Evolutionary conservation across 2,329 filamentous ascomycete genomes (phyloP), one percentile per base, ranked within the genome.

Genomic region (Epichloe typhina): DNA sequence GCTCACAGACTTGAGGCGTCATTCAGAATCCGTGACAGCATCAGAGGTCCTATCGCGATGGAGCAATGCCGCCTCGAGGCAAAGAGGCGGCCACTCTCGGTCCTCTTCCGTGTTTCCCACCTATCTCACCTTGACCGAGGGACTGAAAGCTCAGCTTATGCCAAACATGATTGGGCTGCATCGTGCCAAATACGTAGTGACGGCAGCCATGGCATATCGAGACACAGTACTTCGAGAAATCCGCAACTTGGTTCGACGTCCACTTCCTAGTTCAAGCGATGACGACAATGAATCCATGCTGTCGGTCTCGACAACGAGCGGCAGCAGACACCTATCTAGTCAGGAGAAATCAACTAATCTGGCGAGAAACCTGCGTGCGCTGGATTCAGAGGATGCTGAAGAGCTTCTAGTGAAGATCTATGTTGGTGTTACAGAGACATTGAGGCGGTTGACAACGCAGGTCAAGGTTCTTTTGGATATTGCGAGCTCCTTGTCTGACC

Each of bases 401-500:
- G 79, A 83, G 6, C 78, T 97, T 58, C 76, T 97, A 13, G 73
- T 82, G 33, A 86, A 81, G 52, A 85, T 95, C 15, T 98, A 97
- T 61, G 84, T 89, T 17, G 82, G 86, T 36, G 84, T 96, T 8
- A 85, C 91, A 4, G 93, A 98, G 69, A 87, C 87, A 3, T 66
- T 98, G 46, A 77, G 93, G 51, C 79, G 93, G 60, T 71, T 96
- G 7, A 88, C 88, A 17, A 90, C 88, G 0, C 91, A 97, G 64
- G 86, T 93, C 50, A 98, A 98, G 65, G 83, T 97, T 9, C 69
- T 98, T n/a, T 74, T 98, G 9, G 93, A 98, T 65, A 86, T 95
- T 19, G 93, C 90, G 1, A 95, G 89, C 63, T 83, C 80, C 12
- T 75, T 86, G 48, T 73, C 77, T 13, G 69, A 74, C 21, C 61